These are phyloP conservation scores for Dipodascopsis uninucleata DNA, from an alignment of 805 yeast genomes.

Conservation along the genomic window DNA sequence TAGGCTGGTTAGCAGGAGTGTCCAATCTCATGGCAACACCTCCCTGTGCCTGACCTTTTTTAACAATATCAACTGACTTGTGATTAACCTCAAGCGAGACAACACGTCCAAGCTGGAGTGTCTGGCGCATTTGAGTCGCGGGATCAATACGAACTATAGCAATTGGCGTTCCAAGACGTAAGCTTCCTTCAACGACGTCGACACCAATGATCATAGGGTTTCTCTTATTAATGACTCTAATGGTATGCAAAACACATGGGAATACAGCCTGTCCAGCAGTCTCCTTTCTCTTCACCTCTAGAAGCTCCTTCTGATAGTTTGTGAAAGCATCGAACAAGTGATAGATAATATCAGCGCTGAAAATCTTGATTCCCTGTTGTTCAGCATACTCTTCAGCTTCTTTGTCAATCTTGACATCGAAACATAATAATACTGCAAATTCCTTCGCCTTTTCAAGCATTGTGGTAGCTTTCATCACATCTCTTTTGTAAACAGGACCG, in stretches of 20 bases:
- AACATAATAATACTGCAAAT: conserved; percentile 95
- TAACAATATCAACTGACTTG: conserved; percentile 69
- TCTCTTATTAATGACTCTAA: conserved; percentile 96
- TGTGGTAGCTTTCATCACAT: conserved; percentile 94
- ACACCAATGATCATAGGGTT: conserved; percentile 99
- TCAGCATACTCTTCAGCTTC: conserved; percentile 98
- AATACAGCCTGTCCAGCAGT: conserved; percentile 83
- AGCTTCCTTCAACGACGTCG: conserved; percentile 87
- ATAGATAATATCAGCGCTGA: conserved; percentile 94
- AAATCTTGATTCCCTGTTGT: conserved; percentile 85
- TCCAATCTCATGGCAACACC: conserved; percentile 99
- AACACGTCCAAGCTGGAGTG: conserved; percentile 77
- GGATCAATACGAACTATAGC: conserved; percentile 91
- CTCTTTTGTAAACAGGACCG: conserved; percentile 98
- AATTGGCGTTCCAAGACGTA: conserved; percentile 90
- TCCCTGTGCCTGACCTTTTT: conserved; percentile 92
- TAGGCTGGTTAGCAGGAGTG: conserved; percentile 83
- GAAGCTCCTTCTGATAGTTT: conserved; percentile 80
- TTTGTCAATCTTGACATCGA: conserved; percentile 93
- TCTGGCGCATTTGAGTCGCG: conserved; percentile 65
- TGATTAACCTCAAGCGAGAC: conserved; percentile 94
- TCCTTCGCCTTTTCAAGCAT: conserved; percentile 97
- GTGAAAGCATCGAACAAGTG: conserved; percentile 94
- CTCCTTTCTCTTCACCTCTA: conserved; percentile 87
- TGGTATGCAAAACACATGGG: conserved; percentile 92